Conservation (phyloP, 768 basidiomycete species). For the Hemileccinum impolitum region DNA sequence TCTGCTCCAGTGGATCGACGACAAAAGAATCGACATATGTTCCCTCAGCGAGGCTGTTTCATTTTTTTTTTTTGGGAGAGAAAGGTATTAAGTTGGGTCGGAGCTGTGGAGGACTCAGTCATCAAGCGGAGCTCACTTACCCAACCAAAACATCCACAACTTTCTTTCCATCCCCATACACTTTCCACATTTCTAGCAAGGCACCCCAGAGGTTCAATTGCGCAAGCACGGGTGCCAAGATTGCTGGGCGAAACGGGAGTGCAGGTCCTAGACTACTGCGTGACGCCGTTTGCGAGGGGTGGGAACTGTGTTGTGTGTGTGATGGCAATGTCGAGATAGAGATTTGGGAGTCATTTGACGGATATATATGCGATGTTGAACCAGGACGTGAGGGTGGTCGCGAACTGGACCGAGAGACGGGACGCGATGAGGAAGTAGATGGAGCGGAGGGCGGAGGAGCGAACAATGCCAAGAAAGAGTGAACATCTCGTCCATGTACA, state of each 20-base stretch:
- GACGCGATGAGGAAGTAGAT: slow-evolving; percentile 12
- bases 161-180: slow-evolving; percentile 16
- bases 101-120: not conserved
- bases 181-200: slow-evolving; percentile 29
- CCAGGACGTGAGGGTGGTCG: slow-evolving; percentile 23
- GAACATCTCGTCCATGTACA: slow-evolving; percentile 22
- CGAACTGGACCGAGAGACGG: slow-evolving; percentile 20
- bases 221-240: slow-evolving; percentile 20
- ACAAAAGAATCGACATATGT: slow-evolving; percentile 22
- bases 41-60: slow-evolving; percentile 25
- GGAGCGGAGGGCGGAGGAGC: slow-evolving; percentile 2
- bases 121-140: slow-evolving; percentile 13
- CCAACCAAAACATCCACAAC: slow-evolving; percentile 23
- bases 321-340: slow-evolving; percentile 5
- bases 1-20: slow-evolving; percentile 25
- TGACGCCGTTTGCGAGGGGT: slow-evolving; percentile 7
- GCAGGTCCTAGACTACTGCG: not conserved
- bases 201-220: slow-evolving; percentile 20
- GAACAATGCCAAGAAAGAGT: slow-evolving; percentile 22
- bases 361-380: slow-evolving; percentile 11
- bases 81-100: not conserved
- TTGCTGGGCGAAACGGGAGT: slow-evolving; percentile 16
- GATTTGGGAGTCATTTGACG: slow-evolving; percentile 5
- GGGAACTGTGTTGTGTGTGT: slow-evolving; percentile 8
- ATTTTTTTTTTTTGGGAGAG: too few relatives aligned